Base-by-base conservation (phyloP, 805 yeast species). In the Metschnikowia chrysomelidarum region DNA sequence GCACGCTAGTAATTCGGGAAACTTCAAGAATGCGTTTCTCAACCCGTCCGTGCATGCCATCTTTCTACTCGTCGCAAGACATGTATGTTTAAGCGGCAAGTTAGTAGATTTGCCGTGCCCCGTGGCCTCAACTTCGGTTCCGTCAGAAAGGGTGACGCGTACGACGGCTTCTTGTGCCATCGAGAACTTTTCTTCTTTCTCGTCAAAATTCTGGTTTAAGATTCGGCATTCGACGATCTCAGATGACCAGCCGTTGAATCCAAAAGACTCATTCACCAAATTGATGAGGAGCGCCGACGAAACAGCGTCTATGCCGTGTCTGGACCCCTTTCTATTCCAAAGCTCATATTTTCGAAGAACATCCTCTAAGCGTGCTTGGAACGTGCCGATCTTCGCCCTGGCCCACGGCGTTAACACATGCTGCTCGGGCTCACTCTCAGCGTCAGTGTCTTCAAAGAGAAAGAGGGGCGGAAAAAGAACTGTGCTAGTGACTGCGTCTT, bases 171-270 rank as follows among this genome's bases (percentile, higher is more conserved):
- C 39, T 9, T 59, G 56, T 12, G 45, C 46, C 21, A 56, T 53
- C 5, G 59, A 50, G 41, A 34, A 49, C 16, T 44, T 29, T 30
- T 26, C n/a, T 11, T 55, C 36, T 33, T 54, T 45, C 15, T 49
- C 51, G 29, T 62, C 49, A 12, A 54, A 46, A 6, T 46, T 49
- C 19, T 50, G 50, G 13, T 32, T 34, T 15, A 51, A 44, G 7
- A 36, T 34, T 3, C 36, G 39, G 24, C 52, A 55, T 4, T 50
- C 54, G 9, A 65, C 18, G 1, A 77, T 56, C 30, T 64, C 65
- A 20, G 73, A 60, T 5, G 69, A 64, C 83, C 83, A 78, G 7
- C 83, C 82, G 41, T 74, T 64, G 49, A 59, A 73, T 0, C 82
- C 82, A 55, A 75, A 77, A 0, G 68, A 54, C 24, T 70, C 74